Evolutionary conservation across 768 basidiomycete genomes (phyloP).

Genomic region (Mycena kentingensis): DNA sequence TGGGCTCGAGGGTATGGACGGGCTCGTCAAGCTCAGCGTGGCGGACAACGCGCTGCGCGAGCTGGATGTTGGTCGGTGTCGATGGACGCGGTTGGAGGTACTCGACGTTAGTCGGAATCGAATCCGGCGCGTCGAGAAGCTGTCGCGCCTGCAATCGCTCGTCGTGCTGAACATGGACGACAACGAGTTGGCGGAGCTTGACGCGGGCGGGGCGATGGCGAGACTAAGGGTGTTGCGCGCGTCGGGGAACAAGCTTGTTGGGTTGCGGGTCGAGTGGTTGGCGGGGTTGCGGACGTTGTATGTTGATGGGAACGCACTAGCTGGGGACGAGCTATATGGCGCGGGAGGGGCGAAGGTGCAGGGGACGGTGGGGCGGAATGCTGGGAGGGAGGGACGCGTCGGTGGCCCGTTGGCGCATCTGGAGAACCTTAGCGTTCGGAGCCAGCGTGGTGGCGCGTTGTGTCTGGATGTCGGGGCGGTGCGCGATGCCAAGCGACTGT

Average conservation of each 20-base stretch:
- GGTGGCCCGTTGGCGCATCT: constrained; percentile 60
- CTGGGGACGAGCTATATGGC: constrained; percentile 21
- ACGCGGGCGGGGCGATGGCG: constrained; percentile 55
- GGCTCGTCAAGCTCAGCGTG: constrained; percentile 81
- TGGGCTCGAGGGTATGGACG: constrained; percentile 78
- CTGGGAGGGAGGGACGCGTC: constrained; percentile 6
- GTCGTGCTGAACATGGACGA: constrained; percentile 80
- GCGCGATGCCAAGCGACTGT: constrained; percentile 90
- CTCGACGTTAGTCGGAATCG: constrained; percentile 81
- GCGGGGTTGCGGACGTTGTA: constrained; percentile 86
- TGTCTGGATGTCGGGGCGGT: constrained; percentile 71
- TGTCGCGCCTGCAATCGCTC: constrained; percentile 63
- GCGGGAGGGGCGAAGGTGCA: constrained; percentile 4
- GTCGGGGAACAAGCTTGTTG: constrained; percentile 76
- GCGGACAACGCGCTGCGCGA: constrained; percentile 69
- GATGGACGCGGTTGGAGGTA: constrained; percentile 79
- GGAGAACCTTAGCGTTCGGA: constrained; percentile 90
- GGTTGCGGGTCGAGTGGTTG: constrained; percentile 64
- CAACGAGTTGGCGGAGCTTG: constrained; percentile 64
- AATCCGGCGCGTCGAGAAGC: constrained; percentile 56
- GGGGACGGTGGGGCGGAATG: constrained; percentile 11
- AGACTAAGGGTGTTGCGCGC: constrained; percentile 82
- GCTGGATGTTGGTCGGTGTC: constrained; percentile 60
- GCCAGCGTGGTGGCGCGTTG: constrained; percentile 78
- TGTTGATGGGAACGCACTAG: constrained; percentile 80